phyloP scores from a whole-genome alignment of 176 grass and related monocot genomes.

The Ensete glaucum region DNA sequence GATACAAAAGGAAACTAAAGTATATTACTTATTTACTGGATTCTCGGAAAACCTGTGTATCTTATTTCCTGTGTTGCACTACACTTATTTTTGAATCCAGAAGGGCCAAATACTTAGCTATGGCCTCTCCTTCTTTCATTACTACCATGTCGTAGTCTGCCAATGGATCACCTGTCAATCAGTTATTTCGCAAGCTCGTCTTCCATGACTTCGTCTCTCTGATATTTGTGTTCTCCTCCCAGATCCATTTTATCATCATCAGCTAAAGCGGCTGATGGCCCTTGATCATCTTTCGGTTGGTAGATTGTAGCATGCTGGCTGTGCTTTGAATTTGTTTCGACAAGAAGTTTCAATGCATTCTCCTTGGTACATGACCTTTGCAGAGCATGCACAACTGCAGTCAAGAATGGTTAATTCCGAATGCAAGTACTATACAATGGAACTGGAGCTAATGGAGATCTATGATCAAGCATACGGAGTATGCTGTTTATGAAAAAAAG shows the following conservation, averaged over 20 bases:
- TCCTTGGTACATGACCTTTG: slow-evolving; percentile 4
- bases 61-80: no score
- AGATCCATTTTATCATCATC: neutral
- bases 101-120: no score
- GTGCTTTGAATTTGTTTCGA: neutral
- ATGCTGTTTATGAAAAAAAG: no score
- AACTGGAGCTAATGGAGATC: no score
- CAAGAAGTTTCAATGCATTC: neutral
- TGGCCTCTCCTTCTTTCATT: slow-evolving; percentile 44
- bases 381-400: slow-evolving; percentile 23
- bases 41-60: no score
- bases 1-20: no score
- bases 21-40: no score
- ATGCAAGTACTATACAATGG: neutral
- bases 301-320: slow-evolving; percentile 14
- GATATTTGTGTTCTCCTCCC: neutral
- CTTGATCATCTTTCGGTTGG: slow-evolving; percentile 14
- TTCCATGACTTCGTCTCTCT: slow-evolving; percentile 58
- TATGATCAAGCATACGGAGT: no score
- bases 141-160: slow-evolving; percentile 81
- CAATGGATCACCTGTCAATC: slow-evolving; percentile 38
- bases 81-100: no score
- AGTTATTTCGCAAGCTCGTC: slow-evolving; percentile 60
- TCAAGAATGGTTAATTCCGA: slow-evolving; percentile 3
- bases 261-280: slow-evolving; percentile 6